Evolutionary conservation across 148 eudicot genomes (phyloP).

Genomic region (Fallopia convolvulus): DNA sequence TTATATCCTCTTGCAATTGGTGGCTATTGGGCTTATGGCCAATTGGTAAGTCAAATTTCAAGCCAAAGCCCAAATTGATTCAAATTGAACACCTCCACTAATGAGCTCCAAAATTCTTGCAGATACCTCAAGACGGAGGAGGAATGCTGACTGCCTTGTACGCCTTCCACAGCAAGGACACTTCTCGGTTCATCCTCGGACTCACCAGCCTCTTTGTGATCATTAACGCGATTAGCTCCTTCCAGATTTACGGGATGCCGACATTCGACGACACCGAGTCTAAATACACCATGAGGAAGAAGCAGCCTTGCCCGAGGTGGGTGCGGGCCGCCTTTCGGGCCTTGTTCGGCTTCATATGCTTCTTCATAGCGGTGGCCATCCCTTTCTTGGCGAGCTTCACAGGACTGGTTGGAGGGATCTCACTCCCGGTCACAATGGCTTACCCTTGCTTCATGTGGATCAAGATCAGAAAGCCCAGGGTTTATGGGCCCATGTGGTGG

Average conservation of each 20-base stretch:
- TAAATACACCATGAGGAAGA: slow-evolving; percentile 42
- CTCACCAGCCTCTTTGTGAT: slow-evolving; percentile 47
- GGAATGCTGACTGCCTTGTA: slow-evolving; percentile 61
- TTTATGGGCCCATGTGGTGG: slow-evolving; percentile 55
- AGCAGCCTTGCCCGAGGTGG: slow-evolving; percentile 71
- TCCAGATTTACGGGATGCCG: slow-evolving; percentile 84
- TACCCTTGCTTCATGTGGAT: slow-evolving; percentile 90
- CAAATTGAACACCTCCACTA: not conserved
- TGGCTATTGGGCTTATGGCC: slow-evolving; percentile 89
- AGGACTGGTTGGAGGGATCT: slow-evolving; percentile 64
- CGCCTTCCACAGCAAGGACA: slow-evolving; percentile 45
- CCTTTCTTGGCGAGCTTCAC: slow-evolving; percentile 71
- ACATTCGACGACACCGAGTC: slow-evolving; percentile 74
- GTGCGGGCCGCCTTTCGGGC: slow-evolving; percentile 45
- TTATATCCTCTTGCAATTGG: slow-evolving; percentile 76
- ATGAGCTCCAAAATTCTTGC: not conserved
- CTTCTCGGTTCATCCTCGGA: slow-evolving; percentile 37
- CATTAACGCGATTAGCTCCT: slow-evolving; percentile 57
- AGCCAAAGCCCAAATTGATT: not conserved
- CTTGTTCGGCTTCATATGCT: slow-evolving; percentile 47
- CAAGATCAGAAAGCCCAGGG: slow-evolving; percentile 51
- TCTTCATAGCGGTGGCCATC: slow-evolving; percentile 72
- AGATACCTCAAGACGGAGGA: slow-evolving; percentile 64
- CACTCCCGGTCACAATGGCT: slow-evolving; percentile 66
- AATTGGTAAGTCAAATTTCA: slow-evolving; percentile 28